phyloP scores from a whole-genome alignment of 1,139 yeast species.

The Magnusiomyces tetraspermus region DNA sequence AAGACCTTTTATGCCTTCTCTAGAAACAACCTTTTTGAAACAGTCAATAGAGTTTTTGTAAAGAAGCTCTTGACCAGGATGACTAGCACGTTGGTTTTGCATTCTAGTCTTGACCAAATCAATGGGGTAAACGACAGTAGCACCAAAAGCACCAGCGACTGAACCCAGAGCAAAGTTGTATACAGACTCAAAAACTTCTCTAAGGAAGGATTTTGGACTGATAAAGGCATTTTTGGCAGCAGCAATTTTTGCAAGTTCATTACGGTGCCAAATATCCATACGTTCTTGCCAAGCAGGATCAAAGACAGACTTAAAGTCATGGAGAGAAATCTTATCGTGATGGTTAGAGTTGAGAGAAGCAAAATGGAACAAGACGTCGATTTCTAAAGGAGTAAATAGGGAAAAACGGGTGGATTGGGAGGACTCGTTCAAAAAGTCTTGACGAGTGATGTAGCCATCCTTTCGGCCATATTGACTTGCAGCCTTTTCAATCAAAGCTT shows the following conservation, averaged over 20 bases:
- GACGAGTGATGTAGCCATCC: slow-evolving; percentile 34
- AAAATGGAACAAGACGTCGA: slow-evolving; percentile 38
- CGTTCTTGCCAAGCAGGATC: slow-evolving; percentile 40
- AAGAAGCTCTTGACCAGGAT: slow-evolving; percentile 41
- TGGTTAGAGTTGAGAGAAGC: slow-evolving; percentile 28
- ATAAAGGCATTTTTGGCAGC: slow-evolving; percentile 37
- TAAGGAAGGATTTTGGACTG: slow-evolving; percentile 33
- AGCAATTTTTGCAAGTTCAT: slow-evolving; percentile 30
- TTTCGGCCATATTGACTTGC: slow-evolving; percentile 17
- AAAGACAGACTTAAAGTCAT: slow-evolving; percentile 36
- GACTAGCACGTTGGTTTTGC: slow-evolving; percentile 81
- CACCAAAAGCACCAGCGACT: slow-evolving; percentile 95
- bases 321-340: slow-evolving; percentile 30
- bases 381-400: slow-evolving; percentile 38
- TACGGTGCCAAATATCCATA: slow-evolving; percentile 28
- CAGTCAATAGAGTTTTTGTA: slow-evolving; percentile 84
- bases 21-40: slow-evolving; percentile 60
- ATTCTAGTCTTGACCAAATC: slow-evolving; percentile 93
- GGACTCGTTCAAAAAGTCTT: slow-evolving; percentile 35
- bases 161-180: slow-evolving; percentile 89
- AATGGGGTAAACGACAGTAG: slow-evolving; percentile 95
- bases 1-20: slow-evolving; percentile 81
- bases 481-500: slow-evolving; percentile 32
- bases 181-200: slow-evolving; percentile 63
- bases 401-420: slow-evolving; percentile 35